phyloP scores from a whole-genome alignment of 2,329 filamentous ascomycete species.

The Dactylellina cionopaga region DNA sequence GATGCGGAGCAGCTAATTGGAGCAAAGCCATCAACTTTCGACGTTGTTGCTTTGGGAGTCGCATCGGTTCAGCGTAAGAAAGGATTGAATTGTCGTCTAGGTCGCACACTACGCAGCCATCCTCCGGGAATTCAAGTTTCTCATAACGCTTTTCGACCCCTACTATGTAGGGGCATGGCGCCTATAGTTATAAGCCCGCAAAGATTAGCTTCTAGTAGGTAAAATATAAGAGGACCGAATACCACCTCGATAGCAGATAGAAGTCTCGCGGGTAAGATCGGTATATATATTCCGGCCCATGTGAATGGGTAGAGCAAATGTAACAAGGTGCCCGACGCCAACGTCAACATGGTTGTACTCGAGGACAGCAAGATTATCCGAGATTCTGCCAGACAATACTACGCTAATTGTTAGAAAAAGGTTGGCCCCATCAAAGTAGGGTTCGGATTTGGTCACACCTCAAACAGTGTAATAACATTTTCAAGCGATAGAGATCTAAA shows the following conservation, averaged over 20 bases:
- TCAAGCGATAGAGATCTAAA: conserved; percentile 90
- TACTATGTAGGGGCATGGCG: conserved; percentile 95
- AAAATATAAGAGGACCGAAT: not conserved
- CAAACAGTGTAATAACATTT: conserved; percentile 90
- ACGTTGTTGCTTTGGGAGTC: conserved; percentile 86
- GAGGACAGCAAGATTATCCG: conserved; percentile 96
- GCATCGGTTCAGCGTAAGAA: conserved; percentile 78
- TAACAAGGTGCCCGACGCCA: conserved; percentile 86
- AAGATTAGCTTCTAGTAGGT: conserved; percentile 14
- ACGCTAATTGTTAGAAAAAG: conserved; percentile 22
- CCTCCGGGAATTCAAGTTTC: conserved; percentile 83
- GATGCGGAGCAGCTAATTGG: conserved; percentile 89
- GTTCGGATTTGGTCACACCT: too few species aligned
- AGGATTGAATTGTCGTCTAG: conserved; percentile 91
- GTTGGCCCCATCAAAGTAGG: too few species aligned
- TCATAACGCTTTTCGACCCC: conserved; percentile 94
- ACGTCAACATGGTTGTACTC: conserved; percentile 93
- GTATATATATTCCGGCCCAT: conserved; percentile 95
- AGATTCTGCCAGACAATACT: conserved; percentile 87
- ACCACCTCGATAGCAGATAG: conserved; percentile 77
- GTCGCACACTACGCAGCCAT: conserved; percentile 95
- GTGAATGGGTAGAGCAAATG: conserved; percentile 88
- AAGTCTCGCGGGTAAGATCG: conserved; percentile 84
- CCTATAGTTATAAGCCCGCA: conserved; percentile 63
- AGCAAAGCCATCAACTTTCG: conserved; percentile 88